Percentiles rank a stretch among this genome's conserved stretches.
Evolutionary conservation across 2,329 filamentous ascomycete genomes (phyloP).

Genomic region (Lachnum nothofagi): DNA sequence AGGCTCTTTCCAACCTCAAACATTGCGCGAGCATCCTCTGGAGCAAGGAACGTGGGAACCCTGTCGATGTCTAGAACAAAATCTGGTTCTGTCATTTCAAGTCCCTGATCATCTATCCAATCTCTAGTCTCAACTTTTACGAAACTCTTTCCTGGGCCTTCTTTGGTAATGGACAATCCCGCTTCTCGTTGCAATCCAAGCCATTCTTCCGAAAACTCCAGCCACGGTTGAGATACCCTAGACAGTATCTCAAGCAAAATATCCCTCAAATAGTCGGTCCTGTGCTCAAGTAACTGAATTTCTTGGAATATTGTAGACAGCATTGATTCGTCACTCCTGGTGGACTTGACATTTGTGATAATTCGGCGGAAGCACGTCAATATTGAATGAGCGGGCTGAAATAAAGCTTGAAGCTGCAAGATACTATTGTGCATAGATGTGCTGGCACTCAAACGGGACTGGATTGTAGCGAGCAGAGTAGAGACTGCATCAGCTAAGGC

Average conservation of each 20-base stretch:
- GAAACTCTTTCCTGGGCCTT: slow-evolving; percentile 49
- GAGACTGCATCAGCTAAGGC: slow-evolving; percentile 36
- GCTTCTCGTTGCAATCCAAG: slow-evolving; percentile 61
- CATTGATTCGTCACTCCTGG: slow-evolving; percentile 53
- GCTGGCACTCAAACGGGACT: slow-evolving; percentile 27
- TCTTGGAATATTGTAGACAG: slow-evolving; percentile 58
- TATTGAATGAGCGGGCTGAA: slow-evolving; percentile 29
- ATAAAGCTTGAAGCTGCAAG: slow-evolving; percentile 31
- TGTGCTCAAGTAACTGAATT: slow-evolving; percentile 59
- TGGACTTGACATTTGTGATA: slow-evolving; percentile 25
- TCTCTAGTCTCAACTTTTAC: slow-evolving; percentile 52
- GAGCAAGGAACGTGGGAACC: slow-evolving; percentile 67
- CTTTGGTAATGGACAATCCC: slow-evolving; percentile 48
- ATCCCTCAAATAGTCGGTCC: slow-evolving; percentile 54
- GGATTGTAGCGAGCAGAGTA: slow-evolving; percentile 32
- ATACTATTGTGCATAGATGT: slow-evolving; percentile 26
- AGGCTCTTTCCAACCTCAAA: slow-evolving; percentile 77
- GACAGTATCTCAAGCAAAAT: slow-evolving; percentile 64
- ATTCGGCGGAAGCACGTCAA: slow-evolving; percentile 31
- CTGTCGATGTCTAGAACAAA: slow-evolving; percentile 58
- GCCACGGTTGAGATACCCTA: slow-evolving; percentile 60
- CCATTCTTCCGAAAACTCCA: slow-evolving; percentile 67
- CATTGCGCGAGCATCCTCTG: slow-evolving; percentile 64
- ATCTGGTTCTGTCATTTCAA: slow-evolving; percentile 53
- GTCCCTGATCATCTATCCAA: slow-evolving; percentile 54